phyloP scores from a whole-genome alignment of 352 stramenopile species.

The Lagenidium giganteum region DNA sequence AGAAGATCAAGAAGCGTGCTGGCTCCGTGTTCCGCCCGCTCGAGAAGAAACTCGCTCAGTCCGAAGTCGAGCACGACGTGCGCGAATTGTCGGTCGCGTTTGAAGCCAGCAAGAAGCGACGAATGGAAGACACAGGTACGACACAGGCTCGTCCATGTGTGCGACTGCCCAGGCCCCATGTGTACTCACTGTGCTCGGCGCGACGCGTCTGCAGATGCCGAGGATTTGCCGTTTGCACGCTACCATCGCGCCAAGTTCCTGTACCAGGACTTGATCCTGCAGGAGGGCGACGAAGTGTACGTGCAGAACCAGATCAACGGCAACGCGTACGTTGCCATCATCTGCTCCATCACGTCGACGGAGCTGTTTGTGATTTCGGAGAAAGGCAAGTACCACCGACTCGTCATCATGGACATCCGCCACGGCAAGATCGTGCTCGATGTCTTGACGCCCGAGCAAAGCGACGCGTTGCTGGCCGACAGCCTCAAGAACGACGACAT shows the following conservation, averaged over 20 bases:
- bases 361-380: slow-evolving; percentile 79
- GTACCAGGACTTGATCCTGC: slow-evolving; percentile 70
- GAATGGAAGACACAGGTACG: slow-evolving; percentile 33
- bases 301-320: slow-evolving; percentile 55
- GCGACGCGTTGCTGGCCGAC: slow-evolving; percentile 13
- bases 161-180: slow-evolving; percentile 4
- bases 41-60: slow-evolving; percentile 66
- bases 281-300: slow-evolving; percentile 76
- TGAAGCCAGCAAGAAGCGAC: slow-evolving; percentile 60
- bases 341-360: slow-evolving; percentile 59
- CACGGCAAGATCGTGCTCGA: slow-evolving; percentile 55
- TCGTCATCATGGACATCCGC: slow-evolving; percentile 74
- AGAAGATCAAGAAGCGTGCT: slow-evolving; percentile 69
- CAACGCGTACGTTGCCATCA: slow-evolving; percentile 60
- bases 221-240: slow-evolving; percentile 38
- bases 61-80: slow-evolving; percentile 67
- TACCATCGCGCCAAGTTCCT: slow-evolving; percentile 75
- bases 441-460: slow-evolving; percentile 44
- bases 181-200: slow-evolving; percentile 3
- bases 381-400: slow-evolving; percentile 70
- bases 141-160: not conserved
- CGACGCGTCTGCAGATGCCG: slow-evolving; percentile 22
- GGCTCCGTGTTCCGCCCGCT: slow-evolving; percentile 65
- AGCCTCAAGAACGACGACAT: slow-evolving; percentile 23
- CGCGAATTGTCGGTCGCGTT: slow-evolving; percentile 46